Conservation (phyloP, 2,329 filamentous ascomycete species). For the Cercospora zeae-maydis region DNA sequence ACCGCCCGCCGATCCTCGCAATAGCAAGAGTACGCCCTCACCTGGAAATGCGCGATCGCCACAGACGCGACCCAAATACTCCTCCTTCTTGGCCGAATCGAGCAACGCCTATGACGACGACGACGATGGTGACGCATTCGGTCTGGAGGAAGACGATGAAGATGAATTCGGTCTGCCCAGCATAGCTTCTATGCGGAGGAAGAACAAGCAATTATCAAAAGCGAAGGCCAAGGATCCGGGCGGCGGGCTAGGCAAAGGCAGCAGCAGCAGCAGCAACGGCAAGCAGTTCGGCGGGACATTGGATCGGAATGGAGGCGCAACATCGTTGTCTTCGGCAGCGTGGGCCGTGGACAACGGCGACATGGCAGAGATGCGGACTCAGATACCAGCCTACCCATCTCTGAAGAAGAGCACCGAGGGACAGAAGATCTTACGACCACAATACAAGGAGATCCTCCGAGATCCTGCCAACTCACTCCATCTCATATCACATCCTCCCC, state of each 20-base stretch:
- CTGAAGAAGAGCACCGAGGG: constrained; percentile 79
- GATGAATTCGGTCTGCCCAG: constrained; percentile 95
- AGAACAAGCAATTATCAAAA: constrained; percentile 50
- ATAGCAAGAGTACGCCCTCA: constrained; percentile 52
- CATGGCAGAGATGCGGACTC: constrained; percentile 83
- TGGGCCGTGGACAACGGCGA: constrained; percentile 79
- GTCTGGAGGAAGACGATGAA: constrained; percentile 72
- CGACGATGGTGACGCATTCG: constrained; percentile 68
- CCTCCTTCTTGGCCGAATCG: constrained; percentile 74
- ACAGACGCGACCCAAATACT: constrained; percentile 68
- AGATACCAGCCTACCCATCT: constrained; percentile 73
- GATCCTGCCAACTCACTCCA: constrained; percentile 91
- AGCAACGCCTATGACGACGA: constrained; percentile 76
- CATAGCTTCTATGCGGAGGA: constrained; percentile 83
- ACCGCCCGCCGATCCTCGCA: constrained; percentile 61
- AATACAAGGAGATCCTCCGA: constrained; percentile 90
- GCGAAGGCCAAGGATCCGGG: constrained; percentile 47
- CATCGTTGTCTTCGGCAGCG: constrained; percentile 33
- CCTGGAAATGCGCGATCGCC: constrained; percentile 53
- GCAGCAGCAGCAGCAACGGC: constrained; percentile 17
- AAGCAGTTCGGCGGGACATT: constrained; percentile 20
- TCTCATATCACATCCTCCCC: constrained; percentile 80
- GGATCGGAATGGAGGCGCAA: constrained; percentile 7
- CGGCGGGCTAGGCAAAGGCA: constrained; percentile 22
- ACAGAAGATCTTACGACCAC: constrained; percentile 83